Percentiles rank a stretch among this genome's conserved stretches.
Conservation (phyloP, 257 asterid genomes). For the Nicotiana attenuata region DNA sequence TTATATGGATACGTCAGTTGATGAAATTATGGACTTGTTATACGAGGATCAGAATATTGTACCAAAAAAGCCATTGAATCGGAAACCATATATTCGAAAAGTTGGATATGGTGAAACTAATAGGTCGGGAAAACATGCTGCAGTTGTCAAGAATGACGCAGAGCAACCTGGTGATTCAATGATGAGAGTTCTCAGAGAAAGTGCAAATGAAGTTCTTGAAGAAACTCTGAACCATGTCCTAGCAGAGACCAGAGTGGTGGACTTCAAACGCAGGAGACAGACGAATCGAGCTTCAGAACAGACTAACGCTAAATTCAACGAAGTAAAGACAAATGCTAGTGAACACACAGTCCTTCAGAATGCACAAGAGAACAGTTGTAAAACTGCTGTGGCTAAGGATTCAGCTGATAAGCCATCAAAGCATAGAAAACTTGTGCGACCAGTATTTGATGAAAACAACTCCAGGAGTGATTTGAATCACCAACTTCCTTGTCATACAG, state of each 20-base stretch:
- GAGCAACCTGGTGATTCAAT: constrained; percentile 13
- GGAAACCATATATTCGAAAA: constrained; percentile 19
- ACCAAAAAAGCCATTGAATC: constrained; percentile 23
- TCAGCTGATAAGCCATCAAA: constrained; percentile 24
- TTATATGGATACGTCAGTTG: constrained; percentile 47
- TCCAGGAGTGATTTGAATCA: constrained; percentile 13
- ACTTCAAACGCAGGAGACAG: constrained; percentile 58
- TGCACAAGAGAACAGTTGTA: constrained; percentile 5
- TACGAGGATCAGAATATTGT: constrained; percentile 27
- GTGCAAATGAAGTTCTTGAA: constrained; percentile 12
- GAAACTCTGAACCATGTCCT: constrained; percentile 30
- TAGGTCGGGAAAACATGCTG: constrained; percentile 17
- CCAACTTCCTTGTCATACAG: constrained; percentile 17
- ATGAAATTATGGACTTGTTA: constrained; percentile 55
- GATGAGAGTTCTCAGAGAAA: not conserved
- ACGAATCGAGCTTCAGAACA: constrained; percentile 30
- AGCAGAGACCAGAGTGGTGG: constrained; percentile 51
- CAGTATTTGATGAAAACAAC: constrained; percentile 33
- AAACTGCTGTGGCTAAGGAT: constrained; percentile 23
- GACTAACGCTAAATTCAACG: constrained; percentile 2
- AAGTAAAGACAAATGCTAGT: not conserved
- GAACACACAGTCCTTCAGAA: constrained; percentile 1
- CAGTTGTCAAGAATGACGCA: constrained; percentile 7
- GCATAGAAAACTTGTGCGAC: constrained; percentile 61
- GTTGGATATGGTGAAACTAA: constrained; percentile 18